Evolutionary conservation across 106 monocot species (phyloP).

Genomic region (Dioscorea alata): DNA sequence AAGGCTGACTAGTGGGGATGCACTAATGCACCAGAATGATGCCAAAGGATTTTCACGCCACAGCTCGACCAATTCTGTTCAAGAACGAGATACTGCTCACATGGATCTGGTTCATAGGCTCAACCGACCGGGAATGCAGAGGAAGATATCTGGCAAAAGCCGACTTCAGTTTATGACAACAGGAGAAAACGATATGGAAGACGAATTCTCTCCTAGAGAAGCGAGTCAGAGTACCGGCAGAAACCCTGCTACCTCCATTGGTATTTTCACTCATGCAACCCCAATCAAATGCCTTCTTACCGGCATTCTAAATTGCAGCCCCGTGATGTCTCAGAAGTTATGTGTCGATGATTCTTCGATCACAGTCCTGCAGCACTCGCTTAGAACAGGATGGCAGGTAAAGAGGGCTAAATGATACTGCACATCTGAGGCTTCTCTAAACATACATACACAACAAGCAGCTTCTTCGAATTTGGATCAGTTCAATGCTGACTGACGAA

Average conservation of each 20-base stretch:
- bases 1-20: conserved; percentile 28
- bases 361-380: conserved; percentile 69
- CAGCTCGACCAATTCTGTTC: conserved; percentile 52
- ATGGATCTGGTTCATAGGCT: conserved; percentile 58
- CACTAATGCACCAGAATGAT: conserved; percentile 43
- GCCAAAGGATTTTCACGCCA: conserved; percentile 43
- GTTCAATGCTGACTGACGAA: no score
- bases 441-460: neutral
- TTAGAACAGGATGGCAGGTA: conserved; percentile 81
- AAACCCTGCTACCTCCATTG: conserved; percentile 34
- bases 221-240: neutral
- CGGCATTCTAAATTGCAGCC: conserved; percentile 58
- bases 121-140: conserved; percentile 45
- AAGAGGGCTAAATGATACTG: conserved; percentile 88
- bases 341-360: conserved; percentile 93
- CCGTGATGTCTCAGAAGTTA: conserved; percentile 47
- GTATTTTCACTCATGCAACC: conserved; percentile 80
- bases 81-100: conserved; percentile 46
- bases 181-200: conserved; percentile 70
- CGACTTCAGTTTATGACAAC: conserved; percentile 84
- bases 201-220: conserved; percentile 63
- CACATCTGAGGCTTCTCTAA: conserved; percentile 94
- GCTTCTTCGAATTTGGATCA: no score
- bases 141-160: conserved; percentile 94
- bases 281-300: conserved; percentile 85